Conservation (phyloP, 352 stramenopile genomes). For the Globisporangium ultimum region DNA sequence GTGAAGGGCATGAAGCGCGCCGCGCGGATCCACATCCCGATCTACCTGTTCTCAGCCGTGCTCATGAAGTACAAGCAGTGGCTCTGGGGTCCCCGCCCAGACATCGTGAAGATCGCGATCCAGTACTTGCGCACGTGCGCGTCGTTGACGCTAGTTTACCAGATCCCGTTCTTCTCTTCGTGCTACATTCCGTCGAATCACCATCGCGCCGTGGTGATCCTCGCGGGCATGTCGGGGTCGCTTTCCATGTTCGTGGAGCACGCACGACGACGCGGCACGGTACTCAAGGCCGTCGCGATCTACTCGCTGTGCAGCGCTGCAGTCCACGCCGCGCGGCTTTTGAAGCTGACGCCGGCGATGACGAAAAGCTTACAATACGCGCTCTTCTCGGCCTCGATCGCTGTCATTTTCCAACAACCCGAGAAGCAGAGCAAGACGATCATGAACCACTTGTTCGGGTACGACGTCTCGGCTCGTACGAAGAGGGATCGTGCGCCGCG, state of each 20-base stretch:
- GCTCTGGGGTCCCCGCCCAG: constrained; percentile 50
- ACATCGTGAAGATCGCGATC: constrained; percentile 24
- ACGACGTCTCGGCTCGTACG: constrained; percentile 10
- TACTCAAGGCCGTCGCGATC: constrained; percentile 55
- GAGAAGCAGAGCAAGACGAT: constrained; percentile 40
- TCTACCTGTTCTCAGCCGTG: constrained; percentile 53
- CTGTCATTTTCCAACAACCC: constrained; percentile 41
- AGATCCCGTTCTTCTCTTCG: constrained; percentile 49
- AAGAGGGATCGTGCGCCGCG: too few species aligned
- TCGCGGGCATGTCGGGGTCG: constrained; percentile 40
- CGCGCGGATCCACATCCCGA: constrained; percentile 54
- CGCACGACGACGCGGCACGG: constrained; percentile 40
- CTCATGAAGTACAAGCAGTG: constrained; percentile 59
- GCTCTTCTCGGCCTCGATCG: constrained; percentile 37
- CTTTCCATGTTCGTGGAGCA: constrained; percentile 50
- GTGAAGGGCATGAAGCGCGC: constrained; percentile 33
- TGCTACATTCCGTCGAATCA: constrained; percentile 37
- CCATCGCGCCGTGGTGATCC: constrained; percentile 25
- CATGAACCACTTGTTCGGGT: constrained; percentile 57
- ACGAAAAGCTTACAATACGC: constrained; percentile 32
- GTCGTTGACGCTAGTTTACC: constrained; percentile 59
- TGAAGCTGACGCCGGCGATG: constrained; percentile 16
- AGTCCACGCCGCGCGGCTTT: constrained; percentile 17
- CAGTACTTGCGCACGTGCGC: constrained; percentile 57
- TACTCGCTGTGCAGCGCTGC: constrained; percentile 44